Percentiles rank a stretch among this genome's conserved stretches.
phyloP scores from a whole-genome alignment of 2,329 filamentous ascomycete species.

The Talaromyces sp. region DNA sequence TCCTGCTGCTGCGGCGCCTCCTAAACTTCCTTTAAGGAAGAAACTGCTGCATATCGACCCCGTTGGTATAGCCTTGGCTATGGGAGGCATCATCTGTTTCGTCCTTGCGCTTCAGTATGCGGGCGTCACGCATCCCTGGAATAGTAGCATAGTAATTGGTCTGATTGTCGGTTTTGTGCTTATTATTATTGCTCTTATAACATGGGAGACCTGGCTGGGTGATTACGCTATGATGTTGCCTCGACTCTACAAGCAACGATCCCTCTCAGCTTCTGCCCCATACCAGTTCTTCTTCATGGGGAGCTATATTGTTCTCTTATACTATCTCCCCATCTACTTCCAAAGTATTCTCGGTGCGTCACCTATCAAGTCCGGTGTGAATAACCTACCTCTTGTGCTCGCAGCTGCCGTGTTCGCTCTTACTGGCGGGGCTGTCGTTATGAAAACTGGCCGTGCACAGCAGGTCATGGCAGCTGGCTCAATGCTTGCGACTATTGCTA shows the following conservation, averaged over 20 bases:
- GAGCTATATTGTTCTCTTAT: slow-evolving; percentile 29
- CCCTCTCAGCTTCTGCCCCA: slow-evolving; percentile 29
- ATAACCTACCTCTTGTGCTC: slow-evolving; percentile 40
- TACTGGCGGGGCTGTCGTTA: slow-evolving; percentile 24
- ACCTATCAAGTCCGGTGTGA: slow-evolving; percentile 34
- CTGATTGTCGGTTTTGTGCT: no score
- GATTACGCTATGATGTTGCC: slow-evolving; percentile 23
- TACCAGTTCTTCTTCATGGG: slow-evolving; percentile 34
- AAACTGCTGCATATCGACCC: slow-evolving; percentile 22
- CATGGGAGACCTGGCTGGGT: no score
- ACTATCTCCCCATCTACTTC: slow-evolving; percentile 17
- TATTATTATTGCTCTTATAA: no score
- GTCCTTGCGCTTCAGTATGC: no score
- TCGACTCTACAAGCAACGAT: slow-evolving; percentile 33
- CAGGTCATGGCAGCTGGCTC: slow-evolving; percentile 24
- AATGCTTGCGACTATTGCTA: slow-evolving; percentile 23
- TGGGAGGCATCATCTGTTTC: not conserved
- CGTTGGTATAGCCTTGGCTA: slow-evolving; percentile 19
- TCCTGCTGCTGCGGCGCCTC: no score
- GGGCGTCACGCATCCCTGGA: no score
- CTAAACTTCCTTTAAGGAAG: slow-evolving; percentile 14
- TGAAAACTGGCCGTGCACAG: slow-evolving; percentile 21
- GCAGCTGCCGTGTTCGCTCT: slow-evolving; percentile 24
- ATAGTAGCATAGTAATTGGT: no score
- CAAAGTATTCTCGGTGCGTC: slow-evolving; percentile 15